Conservation (phyloP, 108 stramenopile species). For the Fistulifera pelliculosa region DNA sequence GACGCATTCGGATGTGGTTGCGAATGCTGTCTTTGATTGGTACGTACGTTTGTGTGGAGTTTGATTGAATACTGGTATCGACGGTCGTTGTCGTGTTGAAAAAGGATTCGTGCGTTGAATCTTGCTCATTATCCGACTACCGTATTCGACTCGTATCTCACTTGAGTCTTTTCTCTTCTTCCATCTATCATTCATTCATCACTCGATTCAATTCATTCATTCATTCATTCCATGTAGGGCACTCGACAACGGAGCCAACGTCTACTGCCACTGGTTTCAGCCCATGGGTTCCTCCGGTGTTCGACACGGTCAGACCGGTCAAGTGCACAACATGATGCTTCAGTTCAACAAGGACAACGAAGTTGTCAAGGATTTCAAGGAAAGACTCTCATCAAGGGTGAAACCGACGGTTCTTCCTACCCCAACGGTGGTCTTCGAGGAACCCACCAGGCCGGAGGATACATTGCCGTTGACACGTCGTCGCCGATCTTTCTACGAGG, state of each 20-base stretch:
- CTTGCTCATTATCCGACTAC: constrained; percentile 3
- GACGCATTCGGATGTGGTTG: constrained; percentile 74
- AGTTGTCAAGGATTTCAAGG: constrained; percentile 86
- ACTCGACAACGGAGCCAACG: constrained; percentile 86
- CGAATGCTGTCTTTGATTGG: constrained; percentile 89
- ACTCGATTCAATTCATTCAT: not conserved
- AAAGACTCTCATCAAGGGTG: constrained; percentile 85
- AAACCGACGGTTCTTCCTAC: constrained; percentile 92
- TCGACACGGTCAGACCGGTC: constrained; percentile 86
- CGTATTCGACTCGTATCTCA: not conserved
- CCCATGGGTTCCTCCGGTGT: constrained; percentile 87
- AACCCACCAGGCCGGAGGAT: constrained; percentile 89
- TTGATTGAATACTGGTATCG: not conserved
- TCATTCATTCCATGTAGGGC: constrained; percentile 41
- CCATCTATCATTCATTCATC: not conserved
- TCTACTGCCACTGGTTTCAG: constrained; percentile 96
- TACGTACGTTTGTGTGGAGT: constrained; percentile 13
- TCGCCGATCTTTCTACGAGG: constrained; percentile 87
- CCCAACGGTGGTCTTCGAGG: constrained; percentile 94
- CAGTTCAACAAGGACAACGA: constrained; percentile 71
- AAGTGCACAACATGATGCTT: constrained; percentile 94
- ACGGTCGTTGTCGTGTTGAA: constrained; percentile 1
- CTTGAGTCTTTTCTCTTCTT: not conserved
- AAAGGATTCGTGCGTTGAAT: constrained; percentile 1
- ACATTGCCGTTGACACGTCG: constrained; percentile 83